Conservation (phyloP, 176 grass and related monocot species). For the Urochloa ruziziensis region DNA sequence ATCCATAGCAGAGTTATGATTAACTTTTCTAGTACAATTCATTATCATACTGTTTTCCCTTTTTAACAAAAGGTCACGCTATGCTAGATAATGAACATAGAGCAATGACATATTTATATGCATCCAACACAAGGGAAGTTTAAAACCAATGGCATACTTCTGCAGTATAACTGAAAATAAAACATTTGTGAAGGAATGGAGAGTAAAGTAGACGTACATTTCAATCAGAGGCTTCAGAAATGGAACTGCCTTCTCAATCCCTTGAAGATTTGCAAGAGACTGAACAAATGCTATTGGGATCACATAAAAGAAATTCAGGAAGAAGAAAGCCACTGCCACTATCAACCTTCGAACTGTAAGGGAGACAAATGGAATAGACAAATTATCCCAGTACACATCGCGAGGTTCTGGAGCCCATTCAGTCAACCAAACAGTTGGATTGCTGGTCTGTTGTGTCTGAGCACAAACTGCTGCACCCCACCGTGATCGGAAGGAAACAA, state of each 20-base stretch:
- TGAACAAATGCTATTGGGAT: slow-evolving; percentile 84
- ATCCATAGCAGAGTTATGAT: background rate
- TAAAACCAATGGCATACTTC: slow-evolving; percentile 9
- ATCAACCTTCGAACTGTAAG: slow-evolving; percentile 83
- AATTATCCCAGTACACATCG: slow-evolving; percentile 88
- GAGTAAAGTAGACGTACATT: slow-evolving; percentile 48
- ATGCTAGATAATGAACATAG: background rate
- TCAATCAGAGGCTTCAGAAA: slow-evolving; percentile 89
- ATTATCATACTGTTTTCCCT: background rate
- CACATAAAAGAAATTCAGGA: slow-evolving; percentile 96
- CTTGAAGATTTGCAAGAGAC: slow-evolving; percentile 89
- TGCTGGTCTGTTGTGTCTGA: slow-evolving; percentile 95
- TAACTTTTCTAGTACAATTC: background rate
- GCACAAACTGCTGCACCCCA: slow-evolving; percentile 97
- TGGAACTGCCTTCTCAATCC: slow-evolving; percentile 81
- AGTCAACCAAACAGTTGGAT: slow-evolving; percentile 90
- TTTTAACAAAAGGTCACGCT: background rate
- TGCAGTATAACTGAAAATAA: slow-evolving; percentile 18
- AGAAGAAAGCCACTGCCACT: slow-evolving; percentile 80
- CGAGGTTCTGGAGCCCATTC: slow-evolving; percentile 97
- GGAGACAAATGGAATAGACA: slow-evolving; percentile 82
- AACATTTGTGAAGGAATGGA: background rate
- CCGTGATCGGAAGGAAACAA: slow-evolving; percentile 85
- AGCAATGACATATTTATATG: background rate
- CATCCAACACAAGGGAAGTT: slow-evolving; percentile 24